Evolutionary conservation across 148 eudicot species (phyloP), one percentile per base, ranked within the genome.

Genomic region (Camellia japonica): DNA sequence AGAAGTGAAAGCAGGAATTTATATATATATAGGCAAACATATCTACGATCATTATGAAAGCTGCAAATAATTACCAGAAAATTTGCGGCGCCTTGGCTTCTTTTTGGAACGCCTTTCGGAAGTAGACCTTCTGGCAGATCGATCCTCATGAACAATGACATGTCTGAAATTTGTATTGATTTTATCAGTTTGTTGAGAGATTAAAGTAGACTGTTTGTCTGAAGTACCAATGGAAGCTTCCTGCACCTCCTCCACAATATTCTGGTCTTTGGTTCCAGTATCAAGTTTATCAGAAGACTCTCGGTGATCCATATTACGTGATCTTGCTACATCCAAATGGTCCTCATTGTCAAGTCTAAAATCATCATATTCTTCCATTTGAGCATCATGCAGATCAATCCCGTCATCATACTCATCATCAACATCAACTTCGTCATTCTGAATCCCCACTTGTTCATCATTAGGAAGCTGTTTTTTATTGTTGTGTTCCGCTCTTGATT

Each of bases 371-470:
- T 90, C 97, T 43, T 89, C 97, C 38, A 74, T 73, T 73, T 70
- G 90, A 77, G 85, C 80, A 83, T 95, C 99, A 85, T 88, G 90
- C 51, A 86, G 81, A 87, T 90, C 98, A 83, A 94, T 92, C 47
- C 91, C 97, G 79, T 96, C 98, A 81, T 96, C 97, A 88, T 93
- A 96, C 80, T 89, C 98, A 82, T 94, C 99, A 83, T 90, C 97
- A 77, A 62, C 80, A 83, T 89, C 95, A 76, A 76, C 81, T 11
- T 85, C 90, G 70, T 84, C 87, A 47, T 59, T 83, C 7, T 83
- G 83, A 80, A 76, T 80, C 61, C 82, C 88, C n/a, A 63, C 16
- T 79, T 76, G 84, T 77, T 62, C 84, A 73, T 83, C 90, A 75
- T 77, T 74, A 64, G 87, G 77, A 70, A 63, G 81, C 82, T 81